Conservation (phyloP, 2,329 filamentous ascomycete genomes). For the Hymenoscyphus fructigenus region DNA sequence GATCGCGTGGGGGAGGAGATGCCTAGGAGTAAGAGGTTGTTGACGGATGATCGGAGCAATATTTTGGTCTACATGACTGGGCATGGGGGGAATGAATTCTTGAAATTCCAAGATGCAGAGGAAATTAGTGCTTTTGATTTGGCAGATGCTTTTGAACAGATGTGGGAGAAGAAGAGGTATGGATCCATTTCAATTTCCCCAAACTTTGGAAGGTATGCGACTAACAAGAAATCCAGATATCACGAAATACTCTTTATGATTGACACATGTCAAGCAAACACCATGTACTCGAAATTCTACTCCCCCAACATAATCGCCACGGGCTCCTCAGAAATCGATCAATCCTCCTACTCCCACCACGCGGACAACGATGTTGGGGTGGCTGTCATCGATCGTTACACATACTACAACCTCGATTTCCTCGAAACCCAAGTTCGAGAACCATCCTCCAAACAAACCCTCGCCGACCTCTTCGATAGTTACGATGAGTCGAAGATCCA, state of each 20-base stretch:
- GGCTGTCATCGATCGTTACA: slow-evolving; percentile 97
- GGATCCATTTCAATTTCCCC: slow-evolving; percentile 13
- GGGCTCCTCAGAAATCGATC: slow-evolving; percentile 91
- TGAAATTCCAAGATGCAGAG: slow-evolving; percentile 98
- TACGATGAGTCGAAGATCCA: slow-evolving; percentile 96
- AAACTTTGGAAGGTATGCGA: not conserved
- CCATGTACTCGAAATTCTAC: slow-evolving; percentile 98
- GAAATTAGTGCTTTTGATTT: slow-evolving; percentile 96
- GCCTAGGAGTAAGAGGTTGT: slow-evolving; percentile 86
- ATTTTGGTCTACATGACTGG: slow-evolving; percentile 99
- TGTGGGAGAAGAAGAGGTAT: slow-evolving; percentile 99
- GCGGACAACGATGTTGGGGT: slow-evolving; percentile 98
- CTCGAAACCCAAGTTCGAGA: slow-evolving; percentile 87
- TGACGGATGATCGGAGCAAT: slow-evolving; percentile 94
- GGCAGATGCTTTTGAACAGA: slow-evolving; percentile 96
- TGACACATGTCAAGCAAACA: slow-evolving; percentile 98
- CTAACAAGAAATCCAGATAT: slow-evolving; percentile 55
- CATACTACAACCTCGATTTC: slow-evolving; percentile 97
- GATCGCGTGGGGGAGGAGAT: slow-evolving; percentile 94
- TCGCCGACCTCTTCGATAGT: slow-evolving; percentile 93
- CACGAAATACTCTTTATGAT: slow-evolving; percentile 99
- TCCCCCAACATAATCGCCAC: slow-evolving; percentile 98
- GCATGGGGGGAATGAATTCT: slow-evolving; percentile 94
- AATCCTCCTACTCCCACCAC: slow-evolving; percentile 96
- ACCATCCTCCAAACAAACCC: slow-evolving; percentile 80